Evolutionary conservation across 2,329 filamentous ascomycete genomes (phyloP).

Genomic region (Aschersonia sp.): DNA sequence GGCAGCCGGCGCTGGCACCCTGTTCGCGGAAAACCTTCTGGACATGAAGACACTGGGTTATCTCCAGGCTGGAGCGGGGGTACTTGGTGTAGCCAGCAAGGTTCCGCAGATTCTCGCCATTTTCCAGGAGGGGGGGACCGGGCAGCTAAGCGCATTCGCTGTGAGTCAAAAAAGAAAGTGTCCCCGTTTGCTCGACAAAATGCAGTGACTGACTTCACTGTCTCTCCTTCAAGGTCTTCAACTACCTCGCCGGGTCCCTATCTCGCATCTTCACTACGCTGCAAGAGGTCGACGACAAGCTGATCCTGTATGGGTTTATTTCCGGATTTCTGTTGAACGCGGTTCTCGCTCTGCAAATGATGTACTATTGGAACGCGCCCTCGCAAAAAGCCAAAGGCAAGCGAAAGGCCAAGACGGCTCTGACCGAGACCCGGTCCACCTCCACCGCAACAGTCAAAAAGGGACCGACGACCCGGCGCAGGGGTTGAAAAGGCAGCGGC

Average conservation of each 20-base stretch:
- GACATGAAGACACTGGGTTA: conserved; percentile 53
- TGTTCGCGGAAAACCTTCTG: conserved; percentile 54
- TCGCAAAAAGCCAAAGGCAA: conserved; percentile 30
- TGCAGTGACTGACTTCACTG: background rate
- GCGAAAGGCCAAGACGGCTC: conserved; percentile 16
- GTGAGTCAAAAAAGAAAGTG: conserved; percentile 36
- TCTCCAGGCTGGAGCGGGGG: conserved; percentile 72
- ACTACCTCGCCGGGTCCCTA: conserved; percentile 86
- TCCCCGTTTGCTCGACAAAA: background rate
- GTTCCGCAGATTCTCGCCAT: conserved; percentile 84
- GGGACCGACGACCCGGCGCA: conserved; percentile 27
- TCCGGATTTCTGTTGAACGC: conserved; percentile 83
- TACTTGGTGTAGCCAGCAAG: conserved; percentile 78
- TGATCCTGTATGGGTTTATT: conserved; percentile 90
- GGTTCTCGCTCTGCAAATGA: conserved; percentile 76
- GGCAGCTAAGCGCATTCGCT: conserved; percentile 91
- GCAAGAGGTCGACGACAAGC: conserved; percentile 91
- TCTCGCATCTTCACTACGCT: conserved; percentile 95
- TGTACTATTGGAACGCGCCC: conserved; percentile 86
- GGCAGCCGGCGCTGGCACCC: conserved; percentile 49
- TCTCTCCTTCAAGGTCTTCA: conserved; percentile 60
- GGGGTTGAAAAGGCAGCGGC: conserved; percentile 15
- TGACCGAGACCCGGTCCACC: conserved; percentile 12
- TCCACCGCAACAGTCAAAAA: conserved; percentile 22
- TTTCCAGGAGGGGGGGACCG: conserved; percentile 72